These are phyloP conservation scores for Sicyos baderoa DNA, from an alignment of 306 rosid genomes.

Conservation along the genomic window DNA sequence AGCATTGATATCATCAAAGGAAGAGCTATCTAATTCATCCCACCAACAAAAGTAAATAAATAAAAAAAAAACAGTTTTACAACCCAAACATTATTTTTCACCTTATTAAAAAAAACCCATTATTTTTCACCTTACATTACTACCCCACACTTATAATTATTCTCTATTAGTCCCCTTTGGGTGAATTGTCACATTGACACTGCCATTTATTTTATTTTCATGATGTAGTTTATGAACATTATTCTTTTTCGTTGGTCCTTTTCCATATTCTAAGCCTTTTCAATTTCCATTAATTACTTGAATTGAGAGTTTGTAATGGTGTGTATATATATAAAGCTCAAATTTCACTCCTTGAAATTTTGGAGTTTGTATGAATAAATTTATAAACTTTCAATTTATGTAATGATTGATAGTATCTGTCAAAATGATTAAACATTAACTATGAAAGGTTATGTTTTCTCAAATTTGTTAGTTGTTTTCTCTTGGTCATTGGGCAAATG, in stretches of 20 bases:
- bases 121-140: neutral
- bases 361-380: neutral
- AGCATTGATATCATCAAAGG: conserved; percentile 15
- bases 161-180: neutral
- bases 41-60: neutral
- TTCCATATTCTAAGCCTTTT: neutral
- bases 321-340: neutral
- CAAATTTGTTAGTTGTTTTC: no score
- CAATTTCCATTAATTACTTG: neutral
- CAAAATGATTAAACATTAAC: no score
- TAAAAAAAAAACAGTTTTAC: neutral
- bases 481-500: no score
- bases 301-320: neutral
- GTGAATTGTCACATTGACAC: neutral
- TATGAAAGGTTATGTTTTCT: no score
- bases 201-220: neutral
- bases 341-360: neutral
- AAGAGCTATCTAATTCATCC: conserved; percentile 12
- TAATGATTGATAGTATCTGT: no score
- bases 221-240: neutral
- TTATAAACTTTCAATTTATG: neutral
- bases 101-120: neutral
- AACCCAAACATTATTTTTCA: neutral
- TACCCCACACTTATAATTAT: neutral
- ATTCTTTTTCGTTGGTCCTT: neutral